phyloP scores from a whole-genome alignment of 176 grass and related monocot genomes.

The Dendrocalamus sinicus region DNA sequence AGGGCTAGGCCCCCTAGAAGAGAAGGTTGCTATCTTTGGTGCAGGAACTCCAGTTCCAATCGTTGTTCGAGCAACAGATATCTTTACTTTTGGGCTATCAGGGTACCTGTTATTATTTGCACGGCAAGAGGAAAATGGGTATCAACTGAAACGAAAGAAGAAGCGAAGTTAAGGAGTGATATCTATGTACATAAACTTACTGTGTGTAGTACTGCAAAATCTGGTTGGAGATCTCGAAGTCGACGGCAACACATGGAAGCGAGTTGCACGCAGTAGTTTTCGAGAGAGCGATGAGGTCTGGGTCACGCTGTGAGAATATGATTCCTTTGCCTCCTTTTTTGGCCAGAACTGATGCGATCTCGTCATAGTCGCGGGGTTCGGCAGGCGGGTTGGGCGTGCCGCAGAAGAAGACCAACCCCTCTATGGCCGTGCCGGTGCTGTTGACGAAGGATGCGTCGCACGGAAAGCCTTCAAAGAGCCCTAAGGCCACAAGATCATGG shows the following conservation, averaged over 20 bases:
- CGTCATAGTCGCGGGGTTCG: too few relatives aligned
- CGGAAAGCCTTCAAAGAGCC: too few relatives aligned
- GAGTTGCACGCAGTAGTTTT: too few relatives aligned
- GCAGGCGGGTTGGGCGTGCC: not conserved
- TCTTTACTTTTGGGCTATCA: constrained; percentile 19
- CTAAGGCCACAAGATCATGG: too few relatives aligned
- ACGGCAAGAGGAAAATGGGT: too few relatives aligned
- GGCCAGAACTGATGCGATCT: not conserved
- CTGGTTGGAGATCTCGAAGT: constrained; percentile 26
- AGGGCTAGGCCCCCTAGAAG: constrained; percentile 45
- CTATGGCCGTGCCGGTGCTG: too few relatives aligned
- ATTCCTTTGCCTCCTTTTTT: constrained; percentile 29
- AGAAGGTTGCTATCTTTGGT: constrained; percentile 13
- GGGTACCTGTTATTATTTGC: not conserved
- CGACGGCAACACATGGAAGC: constrained; percentile 21
- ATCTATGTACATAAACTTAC: not conserved
- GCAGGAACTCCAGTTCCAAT: too few relatives aligned
- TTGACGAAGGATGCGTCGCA: too few relatives aligned
- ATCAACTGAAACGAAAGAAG: not conserved
- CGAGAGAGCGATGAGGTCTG: rapidly evolving
- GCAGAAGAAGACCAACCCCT: constrained; percentile 14
- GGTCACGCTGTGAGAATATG: constrained; percentile 11
- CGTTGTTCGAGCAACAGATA: not conserved
- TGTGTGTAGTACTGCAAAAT: not conserved
- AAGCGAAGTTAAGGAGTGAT: not conserved